Conservation (phyloP, 1,284 basidiomycete species). For the Cystobasidium slooffiae region DNA sequence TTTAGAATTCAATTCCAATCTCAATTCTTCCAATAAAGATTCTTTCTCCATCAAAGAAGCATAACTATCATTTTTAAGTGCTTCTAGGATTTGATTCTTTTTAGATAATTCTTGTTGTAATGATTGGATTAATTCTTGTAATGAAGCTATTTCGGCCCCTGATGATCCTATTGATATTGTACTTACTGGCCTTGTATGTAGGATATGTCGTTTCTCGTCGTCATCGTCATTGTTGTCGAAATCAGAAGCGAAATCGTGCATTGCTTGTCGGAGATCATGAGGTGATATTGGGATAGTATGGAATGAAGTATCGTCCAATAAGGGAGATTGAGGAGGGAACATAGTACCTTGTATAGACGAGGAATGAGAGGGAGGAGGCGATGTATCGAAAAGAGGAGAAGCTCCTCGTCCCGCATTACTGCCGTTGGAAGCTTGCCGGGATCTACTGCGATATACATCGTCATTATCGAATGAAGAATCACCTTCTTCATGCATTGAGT, state of each 20-base stretch:
- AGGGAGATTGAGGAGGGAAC: conserved; percentile 31
- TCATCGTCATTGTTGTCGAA: conserved; percentile 47
- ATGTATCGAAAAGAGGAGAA: conserved; percentile 29
- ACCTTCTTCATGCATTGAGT: conserved; percentile 33
- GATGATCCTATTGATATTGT: conserved; percentile 61
- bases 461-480: conserved; percentile 4
- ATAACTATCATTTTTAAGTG: conserved; percentile 75
- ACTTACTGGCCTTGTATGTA: conserved; percentile 60
- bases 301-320: conserved; percentile 34
- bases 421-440: background rate
- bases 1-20: conserved; percentile 70
- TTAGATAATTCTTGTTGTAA: conserved; percentile 70
- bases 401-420: background rate
- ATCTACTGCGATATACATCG: background rate
- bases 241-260: conserved; percentile 60
- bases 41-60: conserved; percentile 70
- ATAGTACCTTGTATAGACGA: conserved; percentile 9
- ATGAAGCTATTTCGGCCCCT: conserved; percentile 59
- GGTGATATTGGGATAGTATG: conserved; percentile 33
- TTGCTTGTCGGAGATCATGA: conserved; percentile 11
- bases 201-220: conserved; percentile 68
- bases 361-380: background rate
- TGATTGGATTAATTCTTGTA: conserved; percentile 71
- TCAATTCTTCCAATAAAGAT: conserved; percentile 45
- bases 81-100: conserved; percentile 72